A percentile compares a stretch with the other conserved stretches of the same genome.
These are phyloP conservation scores for Brassica nigra DNA, from an alignment of 345 rosid genomes.

Conservation along the genomic window DNA sequence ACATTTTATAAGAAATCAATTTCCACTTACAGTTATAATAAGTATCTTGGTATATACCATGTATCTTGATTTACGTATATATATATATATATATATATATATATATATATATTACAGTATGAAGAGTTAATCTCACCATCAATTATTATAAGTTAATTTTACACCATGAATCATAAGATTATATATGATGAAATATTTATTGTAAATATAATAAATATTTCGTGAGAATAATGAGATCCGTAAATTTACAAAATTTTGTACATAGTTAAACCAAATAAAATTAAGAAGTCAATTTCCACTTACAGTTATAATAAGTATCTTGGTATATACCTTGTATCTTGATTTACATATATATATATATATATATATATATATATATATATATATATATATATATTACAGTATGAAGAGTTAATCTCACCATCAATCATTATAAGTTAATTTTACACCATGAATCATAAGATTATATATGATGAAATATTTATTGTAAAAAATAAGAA, in stretches of 20 bases:
- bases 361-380: no score
- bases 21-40: not conserved
- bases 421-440: not conserved
- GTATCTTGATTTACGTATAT: not conserved
- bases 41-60: not conserved
- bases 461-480: not conserved
- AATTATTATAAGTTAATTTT: not conserved
- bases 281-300: not conserved
- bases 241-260: conserved; percentile 30
- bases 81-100: not conserved
- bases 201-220: not conserved
- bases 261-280: not conserved
- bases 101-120: not conserved
- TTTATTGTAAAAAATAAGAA: not conserved
- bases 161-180: not conserved
- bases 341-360: no score
- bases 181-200: not conserved
- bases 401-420: not conserved
- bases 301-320: not conserved
- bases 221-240: not conserved
- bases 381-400: not conserved
- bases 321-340: not conserved
- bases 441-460: not conserved
- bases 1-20: not conserved
- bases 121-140: not conserved